Base-by-base conservation (phyloP, 78 protist species). In the Emiliania huxleyi region DNA sequence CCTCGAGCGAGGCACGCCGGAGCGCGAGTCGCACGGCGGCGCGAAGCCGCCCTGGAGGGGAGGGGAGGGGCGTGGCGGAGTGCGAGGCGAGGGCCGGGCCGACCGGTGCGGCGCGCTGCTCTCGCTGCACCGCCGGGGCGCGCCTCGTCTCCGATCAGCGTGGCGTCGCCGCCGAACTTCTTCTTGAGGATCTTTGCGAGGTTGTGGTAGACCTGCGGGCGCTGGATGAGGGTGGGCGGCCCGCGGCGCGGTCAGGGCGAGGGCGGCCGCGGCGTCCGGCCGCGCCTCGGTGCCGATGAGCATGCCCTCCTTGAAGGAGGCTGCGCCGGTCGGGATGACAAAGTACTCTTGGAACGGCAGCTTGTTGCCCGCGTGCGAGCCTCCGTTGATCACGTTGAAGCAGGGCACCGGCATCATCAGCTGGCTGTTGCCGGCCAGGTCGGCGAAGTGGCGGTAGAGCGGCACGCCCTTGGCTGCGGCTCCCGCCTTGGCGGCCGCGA, bases 11-110 rank as follows among this genome's bases (percentile, higher is more conserved):
- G 95, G 11, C 8, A 99, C 98, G 40, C 99, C 99, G 84, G 98
- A 99, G 75, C 94, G 56, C 94, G 81, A 91, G 93, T 90, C 92
- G 71, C 55, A 95, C 71, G 94, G 93, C 92, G 99, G 99, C 5
- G 99, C 99, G 91, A 98, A 99, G 93, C 99, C 99, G 75, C 99
- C 99, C 15, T n/a, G n/a, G n/a, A n/a, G n/a, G n/a, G n/a, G n/a
- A n/a, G n/a, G n/a, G n/a, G n/a, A n/a, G n/a, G n/a, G n/a, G n/a
- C n/a, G n/a, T n/a, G n/a, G n/a, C n/a, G n/a, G n/a, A n/a, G n/a
- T n/a, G n/a, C n/a, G n/a, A n/a, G n/a, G n/a, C n/a, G n/a, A n/a
- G n/a, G n/a, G n/a, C n/a, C n/a, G n/a, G n/a, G n/a, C 75, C 75
- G 25, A 69, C 75, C 75, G 25, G 25, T 69, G 25, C 75, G 25